A percentile compares a stretch with the other conserved stretches of the same genome.
Conservation (phyloP, 2,329 filamentous ascomycete genomes). For the Alternaria tenuissima region DNA sequence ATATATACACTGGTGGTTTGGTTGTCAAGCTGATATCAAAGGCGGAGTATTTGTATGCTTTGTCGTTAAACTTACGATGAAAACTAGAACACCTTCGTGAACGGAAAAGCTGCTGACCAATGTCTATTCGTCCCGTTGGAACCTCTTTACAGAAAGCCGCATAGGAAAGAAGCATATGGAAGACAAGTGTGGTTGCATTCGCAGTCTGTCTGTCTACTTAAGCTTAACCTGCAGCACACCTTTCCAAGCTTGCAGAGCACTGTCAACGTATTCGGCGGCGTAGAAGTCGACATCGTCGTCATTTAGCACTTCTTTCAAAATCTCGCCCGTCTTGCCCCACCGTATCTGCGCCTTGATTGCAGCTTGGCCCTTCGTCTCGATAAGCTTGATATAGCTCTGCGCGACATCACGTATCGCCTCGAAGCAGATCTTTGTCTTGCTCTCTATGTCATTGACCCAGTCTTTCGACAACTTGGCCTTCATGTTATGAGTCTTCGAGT, state of each 20-base stretch:
- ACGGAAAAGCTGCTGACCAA: background rate
- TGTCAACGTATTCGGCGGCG: constrained; percentile 43
- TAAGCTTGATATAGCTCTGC: constrained; percentile 25
- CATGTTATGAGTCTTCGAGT: constrained; percentile 27
- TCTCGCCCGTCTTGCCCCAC: constrained; percentile 35
- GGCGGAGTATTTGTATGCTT: background rate
- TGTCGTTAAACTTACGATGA: background rate
- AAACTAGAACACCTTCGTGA: background rate
- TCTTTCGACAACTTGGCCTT: constrained; percentile 25
- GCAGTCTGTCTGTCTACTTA: constrained; percentile 27
- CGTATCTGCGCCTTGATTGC: constrained; percentile 33
- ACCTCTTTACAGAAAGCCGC: background rate
- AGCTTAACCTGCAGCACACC: constrained; percentile 46
- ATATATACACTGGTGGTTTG: background rate
- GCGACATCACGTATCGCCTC: constrained; percentile 25
- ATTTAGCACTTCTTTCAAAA: constrained; percentile 28
- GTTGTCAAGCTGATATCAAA: background rate
- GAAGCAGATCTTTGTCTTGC: constrained; percentile 20
- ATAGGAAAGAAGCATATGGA: background rate
- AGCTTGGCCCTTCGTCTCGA: constrained; percentile 31
- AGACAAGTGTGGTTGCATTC: background rate
- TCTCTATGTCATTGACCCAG: constrained; percentile 22
- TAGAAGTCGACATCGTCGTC: constrained; percentile 36
- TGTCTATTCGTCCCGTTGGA: too few species aligned
- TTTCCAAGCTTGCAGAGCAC: constrained; percentile 41